Conservation (phyloP, 495 filamentous ascomycete genomes). For the Trypethelium eluteriae region DNA sequence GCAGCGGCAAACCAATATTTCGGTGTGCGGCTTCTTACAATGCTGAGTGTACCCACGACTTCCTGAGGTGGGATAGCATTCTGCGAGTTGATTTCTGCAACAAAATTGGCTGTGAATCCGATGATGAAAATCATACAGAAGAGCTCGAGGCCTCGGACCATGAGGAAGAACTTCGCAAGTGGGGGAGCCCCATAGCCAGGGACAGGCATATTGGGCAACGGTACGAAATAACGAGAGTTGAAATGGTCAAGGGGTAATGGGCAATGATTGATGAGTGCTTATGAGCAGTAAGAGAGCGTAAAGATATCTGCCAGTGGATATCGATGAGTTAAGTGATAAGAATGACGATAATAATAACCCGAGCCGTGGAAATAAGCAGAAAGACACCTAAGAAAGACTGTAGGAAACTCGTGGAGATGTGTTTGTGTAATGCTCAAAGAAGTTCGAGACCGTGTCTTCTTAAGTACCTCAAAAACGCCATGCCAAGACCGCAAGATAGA, state of each 20-base stretch:
- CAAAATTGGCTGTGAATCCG: constrained; percentile 74
- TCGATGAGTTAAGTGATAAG: constrained; percentile 22
- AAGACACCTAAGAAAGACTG: constrained; percentile 20
- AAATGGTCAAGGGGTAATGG: constrained; percentile 17
- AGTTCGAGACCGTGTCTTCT: constrained; percentile 16
- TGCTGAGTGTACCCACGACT: constrained; percentile 67
- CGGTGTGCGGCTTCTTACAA: constrained; percentile 51
- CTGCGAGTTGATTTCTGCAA: constrained; percentile 61
- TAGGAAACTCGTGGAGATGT: constrained; percentile 27
- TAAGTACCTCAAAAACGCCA: constrained; percentile 25
- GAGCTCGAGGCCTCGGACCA: constrained; percentile 62
- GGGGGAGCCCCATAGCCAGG: constrained; percentile 55
- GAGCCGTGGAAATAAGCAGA: constrained; percentile 14
- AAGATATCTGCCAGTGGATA: constrained; percentile 28
- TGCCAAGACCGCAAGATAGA: constrained; percentile 16
- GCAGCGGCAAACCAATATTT: constrained; percentile 4
- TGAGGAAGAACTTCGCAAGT: constrained; percentile 67
- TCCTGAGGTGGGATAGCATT: constrained; percentile 59
- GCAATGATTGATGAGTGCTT: constrained; percentile 13
- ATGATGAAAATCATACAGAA: constrained; percentile 69
- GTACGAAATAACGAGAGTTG: background rate
- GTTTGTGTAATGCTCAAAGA: constrained; percentile 19
- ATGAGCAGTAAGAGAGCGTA: constrained; percentile 22
- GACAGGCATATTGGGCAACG: constrained; percentile 39
- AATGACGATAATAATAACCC: constrained; percentile 11